Percentiles rank a stretch among this genome's conserved stretches.
Evolutionary conservation across 2,329 filamentous ascomycete genomes (phyloP).

Genomic region (Hypomyces perniciosus): DNA sequence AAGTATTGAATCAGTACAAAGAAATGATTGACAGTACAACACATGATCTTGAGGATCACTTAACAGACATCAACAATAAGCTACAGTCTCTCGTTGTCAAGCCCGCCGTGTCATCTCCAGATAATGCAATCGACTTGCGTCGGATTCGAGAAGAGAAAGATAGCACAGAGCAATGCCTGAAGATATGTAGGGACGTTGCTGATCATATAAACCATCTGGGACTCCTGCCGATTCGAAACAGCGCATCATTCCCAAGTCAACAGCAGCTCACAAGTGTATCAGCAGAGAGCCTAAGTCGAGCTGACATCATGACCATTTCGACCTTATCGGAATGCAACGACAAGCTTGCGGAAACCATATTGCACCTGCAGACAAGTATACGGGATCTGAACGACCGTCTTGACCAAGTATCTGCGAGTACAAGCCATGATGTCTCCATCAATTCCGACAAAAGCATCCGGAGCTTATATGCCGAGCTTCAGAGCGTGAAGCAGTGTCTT

Average conservation of each 20-base stretch:
- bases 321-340: slow-evolving; percentile 5
- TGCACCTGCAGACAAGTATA: background rate
- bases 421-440: background rate
- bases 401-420: background rate
- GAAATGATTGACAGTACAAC: slow-evolving; percentile 17
- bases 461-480: slow-evolving; percentile 1
- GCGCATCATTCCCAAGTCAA: background rate
- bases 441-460: background rate
- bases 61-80: slow-evolving; percentile 9
- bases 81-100: background rate
- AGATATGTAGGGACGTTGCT: slow-evolving; percentile 5
- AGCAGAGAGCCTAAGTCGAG: background rate
- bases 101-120: background rate
- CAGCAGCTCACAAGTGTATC: background rate
- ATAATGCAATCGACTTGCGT: background rate
- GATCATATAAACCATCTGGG: background rate
- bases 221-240: background rate
- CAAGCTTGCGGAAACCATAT: background rate
- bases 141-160: slow-evolving; percentile 12
- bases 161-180: slow-evolving; percentile 12
- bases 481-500: slow-evolving; percentile 7
- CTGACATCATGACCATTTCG: slow-evolving; percentile 2
- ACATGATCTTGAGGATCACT: slow-evolving; percentile 14
- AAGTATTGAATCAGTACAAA: slow-evolving; percentile 18
- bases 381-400: background rate